Percentiles rank a stretch among this genome's conserved stretches.
Conservation (phyloP, 148 eudicot species). For the Bassia scoparia region DNA sequence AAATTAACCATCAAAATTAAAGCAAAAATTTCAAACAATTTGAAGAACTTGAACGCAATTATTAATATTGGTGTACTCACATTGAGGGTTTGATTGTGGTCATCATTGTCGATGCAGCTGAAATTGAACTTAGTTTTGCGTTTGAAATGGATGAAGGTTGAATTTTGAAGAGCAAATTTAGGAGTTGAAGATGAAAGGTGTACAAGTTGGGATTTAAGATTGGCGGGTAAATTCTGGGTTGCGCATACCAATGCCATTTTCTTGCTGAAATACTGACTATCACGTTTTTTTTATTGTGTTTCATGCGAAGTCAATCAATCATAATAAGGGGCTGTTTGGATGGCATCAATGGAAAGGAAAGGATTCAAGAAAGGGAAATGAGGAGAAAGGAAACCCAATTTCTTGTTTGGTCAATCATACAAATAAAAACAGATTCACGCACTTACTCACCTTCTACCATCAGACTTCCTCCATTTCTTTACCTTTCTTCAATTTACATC, state of each 20-base stretch:
- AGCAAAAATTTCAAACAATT: not conserved
- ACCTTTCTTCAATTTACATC: too few species aligned
- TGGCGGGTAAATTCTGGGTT: slow-evolving; percentile 3
- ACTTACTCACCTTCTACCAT: too few species aligned
- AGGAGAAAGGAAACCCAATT: too few species aligned
- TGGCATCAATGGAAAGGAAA: too few species aligned
- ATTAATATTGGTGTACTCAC: slow-evolving; percentile 1
- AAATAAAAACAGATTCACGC: too few species aligned
- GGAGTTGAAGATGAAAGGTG: not conserved
- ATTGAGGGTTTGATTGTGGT: slow-evolving; percentile 13
- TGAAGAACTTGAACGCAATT: not conserved
- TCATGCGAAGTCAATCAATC: too few species aligned
- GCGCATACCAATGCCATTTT: not conserved
- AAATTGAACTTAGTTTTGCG: slow-evolving; percentile 10
- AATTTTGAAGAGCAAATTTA: not conserved
- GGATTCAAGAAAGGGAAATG: too few species aligned
- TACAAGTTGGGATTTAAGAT: not conserved
- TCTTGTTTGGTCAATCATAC: too few species aligned
- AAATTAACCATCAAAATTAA: not conserved
- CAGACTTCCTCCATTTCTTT: too few species aligned
- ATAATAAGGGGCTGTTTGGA: too few species aligned
- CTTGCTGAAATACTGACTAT: too few species aligned
- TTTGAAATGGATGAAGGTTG: not conserved
- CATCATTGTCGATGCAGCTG: slow-evolving; percentile 22
- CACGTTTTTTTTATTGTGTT: too few species aligned